Evolutionary conservation across 345 rosid species (phyloP).

Genomic region (Viola odorata): DNA sequence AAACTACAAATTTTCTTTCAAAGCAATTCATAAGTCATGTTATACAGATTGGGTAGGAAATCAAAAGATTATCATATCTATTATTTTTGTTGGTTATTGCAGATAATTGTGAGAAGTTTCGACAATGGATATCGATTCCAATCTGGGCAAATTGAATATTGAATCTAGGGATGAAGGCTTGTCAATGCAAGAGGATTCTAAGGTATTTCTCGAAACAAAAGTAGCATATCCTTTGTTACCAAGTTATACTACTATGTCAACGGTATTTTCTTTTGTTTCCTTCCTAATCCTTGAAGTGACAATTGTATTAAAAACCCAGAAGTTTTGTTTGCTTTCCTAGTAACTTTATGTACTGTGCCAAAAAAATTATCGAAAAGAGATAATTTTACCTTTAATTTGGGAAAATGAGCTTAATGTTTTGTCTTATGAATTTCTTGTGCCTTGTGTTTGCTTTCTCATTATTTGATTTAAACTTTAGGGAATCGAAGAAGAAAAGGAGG

Average conservation of each 20-base stretch:
- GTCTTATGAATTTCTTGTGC: neutral
- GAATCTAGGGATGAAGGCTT: slow-evolving; percentile 30
- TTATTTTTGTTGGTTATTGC: neutral
- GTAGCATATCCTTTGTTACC: neutral
- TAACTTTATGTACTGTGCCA: no score
- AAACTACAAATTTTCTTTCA: no score
- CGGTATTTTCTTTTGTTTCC: neutral
- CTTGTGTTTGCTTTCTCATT: neutral
- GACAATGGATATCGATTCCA: slow-evolving; percentile 58
- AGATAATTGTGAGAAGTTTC: neutral
- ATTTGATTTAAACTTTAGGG: slow-evolving; percentile 25
- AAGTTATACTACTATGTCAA: neutral
- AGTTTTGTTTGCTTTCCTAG: no score
- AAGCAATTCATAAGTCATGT: no score
- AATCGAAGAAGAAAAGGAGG: slow-evolving; percentile 34
- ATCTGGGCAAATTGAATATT: slow-evolving; percentile 14
- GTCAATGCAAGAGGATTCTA: slow-evolving; percentile 44
- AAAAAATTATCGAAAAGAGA: no score
- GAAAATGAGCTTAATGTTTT: neutral
- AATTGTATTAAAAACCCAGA: no score
- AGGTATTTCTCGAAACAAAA: slow-evolving; percentile 18
- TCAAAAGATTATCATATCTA: no score
- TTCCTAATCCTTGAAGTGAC: no score
- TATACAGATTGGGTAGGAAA: no score
- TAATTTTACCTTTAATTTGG: neutral